Base-by-base conservation (phyloP, 805 yeast species). In the Tetrapisispora taiwanensis region DNA sequence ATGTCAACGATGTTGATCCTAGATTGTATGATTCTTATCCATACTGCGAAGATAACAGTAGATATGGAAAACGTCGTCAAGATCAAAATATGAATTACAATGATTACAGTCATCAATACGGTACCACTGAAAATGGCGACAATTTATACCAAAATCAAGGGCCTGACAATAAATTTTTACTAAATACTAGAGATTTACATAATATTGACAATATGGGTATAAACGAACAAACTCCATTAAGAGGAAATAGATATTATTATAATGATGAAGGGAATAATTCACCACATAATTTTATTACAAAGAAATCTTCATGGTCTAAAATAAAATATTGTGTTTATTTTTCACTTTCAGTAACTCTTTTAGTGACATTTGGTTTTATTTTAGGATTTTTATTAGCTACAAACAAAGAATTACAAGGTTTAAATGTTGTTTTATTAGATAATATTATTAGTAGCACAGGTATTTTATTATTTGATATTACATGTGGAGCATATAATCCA, bases 361-460 rank as follows among this genome's bases (percentile, higher is more conserved):
- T 86, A n/a, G 62, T 85, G 10, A 67, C 79, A 0, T 60, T 83
- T 27, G 95, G 95, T 1, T 87, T 90, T 55, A 68, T 84, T 5
- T 70, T 81, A 55, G 97, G 97, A 0, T 85, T 89, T 56, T 66
- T 88, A 2, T 66, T 89, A 35, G 96, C 96, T 0, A 80, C 95
- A 1, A 81, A 87, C 17, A 87, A 86, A 52, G 96, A 90, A 46
- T 67, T 90, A 44, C 78, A 81, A 42, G 73, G 75, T 48, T 81
- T 87, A 17, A 65, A 74, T 18, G 75, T 89, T 9, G 60, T 68
- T 2, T 66, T 76, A n/a, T 69, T 89, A 34, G 75, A 74, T 41
- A 85, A 85, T 54, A 74, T 89, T 1, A 67, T 89, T 12, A 84
- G 86, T 3, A 80, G 92, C 42, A 80, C 81, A 50, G 95, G 88